Evolutionary conservation across 257 asterid genomes (phyloP), one percentile per base, ranked within the genome.

Genomic region (Ophiorrhiza pumila): DNA sequence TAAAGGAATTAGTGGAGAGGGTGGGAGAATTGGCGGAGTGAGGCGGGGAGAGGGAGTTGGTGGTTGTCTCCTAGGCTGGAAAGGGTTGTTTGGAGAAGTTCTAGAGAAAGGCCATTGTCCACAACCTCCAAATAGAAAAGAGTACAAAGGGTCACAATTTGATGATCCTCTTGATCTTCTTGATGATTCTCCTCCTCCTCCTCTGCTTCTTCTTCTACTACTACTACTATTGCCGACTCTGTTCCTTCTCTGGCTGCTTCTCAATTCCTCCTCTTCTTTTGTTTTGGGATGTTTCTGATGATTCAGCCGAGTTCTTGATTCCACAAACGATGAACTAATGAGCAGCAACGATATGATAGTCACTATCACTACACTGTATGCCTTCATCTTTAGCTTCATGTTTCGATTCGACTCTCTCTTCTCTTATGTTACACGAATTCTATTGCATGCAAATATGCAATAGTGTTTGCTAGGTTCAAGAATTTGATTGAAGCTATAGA

Each of bases 31-130:
- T 0, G 81, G 74, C n/a, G 84, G 84, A 18, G 68, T 45, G 15
- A 29, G 75, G 52, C 68, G 73, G 34, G 81, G 83, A 41, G 65
- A 55, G 1, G 77, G 82, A 8, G 77, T 39, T 4, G 86, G 80
- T 17, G 86, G 76, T 31, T n/a, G n/a, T n/a, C n/a, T n/a, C n/a
- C 65, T 49, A 2, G 72, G 78, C 31, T 2, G 56, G 76, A 82
- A 78, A 4, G 85, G 85, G n/a, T 82, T 82, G 47, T 78, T 69
- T 1, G 63, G 53, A 41, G 83, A 68, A 27, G 50, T 39, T 56
- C 69, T 63, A 43, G 77, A 27, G n/a, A 78, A 82, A n/a, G 85
- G 85, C 85, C 85, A 82, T 27, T 78, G 83, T 0, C 85, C 80
- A 64, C 85, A 82, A 50, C 65, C 69, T 42, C 78, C 85, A 69